Evolutionary conservation across 495 filamentous ascomycete species (phyloP).

Genomic region (Clavariopsis aquatica): DNA sequence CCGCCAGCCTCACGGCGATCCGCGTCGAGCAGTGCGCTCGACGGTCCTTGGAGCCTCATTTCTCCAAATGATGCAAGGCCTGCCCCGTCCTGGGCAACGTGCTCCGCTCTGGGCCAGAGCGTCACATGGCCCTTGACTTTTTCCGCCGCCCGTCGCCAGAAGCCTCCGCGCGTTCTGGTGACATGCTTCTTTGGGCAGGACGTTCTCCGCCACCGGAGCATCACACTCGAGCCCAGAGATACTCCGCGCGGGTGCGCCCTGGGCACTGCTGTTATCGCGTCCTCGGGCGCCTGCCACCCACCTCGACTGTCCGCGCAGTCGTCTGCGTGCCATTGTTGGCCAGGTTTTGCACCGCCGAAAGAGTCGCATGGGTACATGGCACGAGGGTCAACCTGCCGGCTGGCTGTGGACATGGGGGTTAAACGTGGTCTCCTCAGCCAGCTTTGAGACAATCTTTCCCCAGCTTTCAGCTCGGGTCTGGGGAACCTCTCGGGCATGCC

Average conservation of each 20-base stretch:
- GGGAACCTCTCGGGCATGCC: background rate
- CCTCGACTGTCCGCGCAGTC: background rate
- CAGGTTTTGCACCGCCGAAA: slow-evolving; percentile 15
- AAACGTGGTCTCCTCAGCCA: slow-evolving; percentile 4
- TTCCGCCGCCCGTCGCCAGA: slow-evolving; percentile 14
- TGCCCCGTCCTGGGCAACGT: slow-evolving; percentile 26
- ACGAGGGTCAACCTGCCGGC: background rate
- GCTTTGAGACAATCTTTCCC: slow-evolving; percentile 21
- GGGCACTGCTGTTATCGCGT: slow-evolving; percentile 6
- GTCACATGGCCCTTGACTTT: slow-evolving; percentile 36
- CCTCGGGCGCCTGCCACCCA: background rate
- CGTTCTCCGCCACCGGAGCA: slow-evolving; percentile 11
- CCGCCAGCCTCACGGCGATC: slow-evolving; percentile 24
- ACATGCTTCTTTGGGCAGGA: slow-evolving; percentile 34
- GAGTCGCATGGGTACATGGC: slow-evolving; percentile 19
- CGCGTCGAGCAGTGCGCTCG: background rate
- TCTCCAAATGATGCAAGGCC: background rate
- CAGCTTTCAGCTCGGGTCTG: slow-evolving; percentile 19
- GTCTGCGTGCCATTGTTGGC: slow-evolving; percentile 25
- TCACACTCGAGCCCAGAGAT: slow-evolving; percentile 6
- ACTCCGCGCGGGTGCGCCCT: background rate
- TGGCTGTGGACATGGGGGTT: background rate
- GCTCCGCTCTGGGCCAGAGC: slow-evolving; percentile 8
- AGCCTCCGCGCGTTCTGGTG: slow-evolving; percentile 26
- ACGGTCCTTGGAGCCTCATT: slow-evolving; percentile 20